Evolutionary conservation across 805 yeast species (phyloP).

Genomic region (Ogataea chonburiensis): DNA sequence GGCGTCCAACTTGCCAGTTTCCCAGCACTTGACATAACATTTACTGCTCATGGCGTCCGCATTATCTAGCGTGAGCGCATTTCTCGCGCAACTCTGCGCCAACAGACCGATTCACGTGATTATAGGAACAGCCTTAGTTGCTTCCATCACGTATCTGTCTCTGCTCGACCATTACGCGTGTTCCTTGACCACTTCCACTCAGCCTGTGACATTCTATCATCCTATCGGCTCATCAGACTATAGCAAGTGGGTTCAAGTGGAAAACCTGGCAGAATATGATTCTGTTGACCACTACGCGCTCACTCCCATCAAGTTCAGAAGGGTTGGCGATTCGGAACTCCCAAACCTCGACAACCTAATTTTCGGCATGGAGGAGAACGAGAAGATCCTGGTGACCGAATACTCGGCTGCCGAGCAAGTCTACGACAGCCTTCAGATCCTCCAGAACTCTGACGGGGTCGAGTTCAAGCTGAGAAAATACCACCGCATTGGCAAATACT

Average conservation of each 20-base stretch:
- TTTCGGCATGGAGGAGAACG: conserved; percentile 40
- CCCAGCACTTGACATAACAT: conserved; percentile 1
- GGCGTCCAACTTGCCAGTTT: conserved; percentile 2
- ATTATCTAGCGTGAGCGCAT: conserved; percentile 29
- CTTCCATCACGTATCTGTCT: conserved; percentile 77
- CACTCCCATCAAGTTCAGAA: conserved; percentile 57
- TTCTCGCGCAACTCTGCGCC: conserved; percentile 53
- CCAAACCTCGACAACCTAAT: conserved; percentile 44
- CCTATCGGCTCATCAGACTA: conserved; percentile 35
- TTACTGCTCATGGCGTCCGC: conserved; percentile 15
- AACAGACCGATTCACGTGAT: conserved; percentile 85
- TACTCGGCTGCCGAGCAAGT: conserved; percentile 24
- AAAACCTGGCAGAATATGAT: conserved; percentile 38
- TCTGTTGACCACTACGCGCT: conserved; percentile 48
- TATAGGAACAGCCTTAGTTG: conserved; percentile 65
- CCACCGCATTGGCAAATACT: conserved; percentile 55
- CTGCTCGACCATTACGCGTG: conserved; percentile 62
- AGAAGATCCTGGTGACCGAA: conserved; percentile 40
- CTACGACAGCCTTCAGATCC: conserved; percentile 22
- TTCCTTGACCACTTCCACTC: conserved; percentile 13
- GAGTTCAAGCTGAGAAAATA: conserved; percentile 62
- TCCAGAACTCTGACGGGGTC: conserved; percentile 40
- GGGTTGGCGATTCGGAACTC: conserved; percentile 38
- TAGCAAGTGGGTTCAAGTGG: conserved; percentile 49
- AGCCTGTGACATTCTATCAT: conserved; percentile 37